Base-by-base conservation (phyloP, 2,329 filamentous ascomycete genomes). In the Didymellaceae sp. region DNA sequence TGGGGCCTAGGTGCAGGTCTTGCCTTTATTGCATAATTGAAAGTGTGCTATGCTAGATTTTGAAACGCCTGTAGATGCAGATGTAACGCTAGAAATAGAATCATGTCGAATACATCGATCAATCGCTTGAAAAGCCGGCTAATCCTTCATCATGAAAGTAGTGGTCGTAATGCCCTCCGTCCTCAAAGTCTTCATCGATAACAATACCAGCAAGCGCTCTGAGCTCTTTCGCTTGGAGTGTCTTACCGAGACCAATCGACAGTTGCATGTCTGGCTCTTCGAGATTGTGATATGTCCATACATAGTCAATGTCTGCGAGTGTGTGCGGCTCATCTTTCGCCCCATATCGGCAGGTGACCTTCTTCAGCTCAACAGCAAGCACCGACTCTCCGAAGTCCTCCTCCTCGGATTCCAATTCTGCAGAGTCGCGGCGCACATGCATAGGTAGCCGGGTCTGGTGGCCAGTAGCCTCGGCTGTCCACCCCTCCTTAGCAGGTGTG, bases 201-300 rank as follows among this genome's bases (percentile, higher is more conserved):
- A 48, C 43, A 2, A 66, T 62, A 4, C 59, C 61, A 26, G 58
- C 57, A n/a, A 67, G 41, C 5, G 40, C 52, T 38, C 56, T 57
- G 16, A 65, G 30, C 22, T 69, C 66, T 7, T 32, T 52, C 5
- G 46, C 43, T 9, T 53, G 40, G 25, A 69, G n/a, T 2, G 44
- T 24, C 34, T 60, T 62, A 1, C 66, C 66, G 10, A 71, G 30
- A 0, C 68, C 67, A 37, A 70, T 64, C 10, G 66, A 65, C 2
- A 71, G 54, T 37, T 69, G 66, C 28, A 59, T 33, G 5, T 63
- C 62, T 2, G 46, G 47, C 14, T 59, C 57, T 1, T 62, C 54
- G 8, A 67, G 45, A 18, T 30, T 39, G 26, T 67, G 61, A 24
- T 71, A 67, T 3, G 52, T 66, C 63, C 67, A 71, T 0, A 34